Evolutionary conservation across 345 rosid species (phyloP).

Genomic region (Salix caprea): DNA sequence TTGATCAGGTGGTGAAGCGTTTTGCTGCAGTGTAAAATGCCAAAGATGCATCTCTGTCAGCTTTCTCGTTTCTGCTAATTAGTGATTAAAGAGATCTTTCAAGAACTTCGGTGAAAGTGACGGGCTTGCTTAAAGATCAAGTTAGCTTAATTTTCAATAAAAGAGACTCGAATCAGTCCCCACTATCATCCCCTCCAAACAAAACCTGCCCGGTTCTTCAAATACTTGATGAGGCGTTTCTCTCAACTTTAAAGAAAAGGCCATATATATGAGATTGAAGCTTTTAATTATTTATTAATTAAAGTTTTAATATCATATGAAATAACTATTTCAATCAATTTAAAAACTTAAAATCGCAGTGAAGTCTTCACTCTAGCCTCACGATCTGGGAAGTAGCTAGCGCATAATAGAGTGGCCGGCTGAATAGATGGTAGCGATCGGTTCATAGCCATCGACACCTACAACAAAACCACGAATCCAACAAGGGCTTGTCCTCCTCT

Average conservation of each 20-base stretch:
- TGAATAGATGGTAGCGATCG: too few species aligned
- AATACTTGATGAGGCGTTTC: neutral
- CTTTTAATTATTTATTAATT: too few species aligned
- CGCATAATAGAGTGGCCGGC: too few species aligned
- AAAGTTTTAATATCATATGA: too few species aligned
- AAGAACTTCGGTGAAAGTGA: constrained; percentile 12
- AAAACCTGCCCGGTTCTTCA: neutral
- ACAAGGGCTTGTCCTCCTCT: too few species aligned
- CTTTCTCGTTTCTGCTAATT: neutral
- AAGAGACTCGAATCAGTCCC: constrained; percentile 24
- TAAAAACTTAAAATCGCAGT: too few species aligned
- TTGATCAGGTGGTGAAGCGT: neutral
- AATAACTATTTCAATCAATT: too few species aligned
- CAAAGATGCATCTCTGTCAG: neutral
- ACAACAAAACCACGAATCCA: too few species aligned
- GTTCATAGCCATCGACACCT: too few species aligned
- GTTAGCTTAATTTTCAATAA: constrained; percentile 16
- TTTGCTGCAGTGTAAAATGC: neutral
- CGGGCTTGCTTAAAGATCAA: constrained; percentile 29
- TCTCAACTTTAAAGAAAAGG: neutral
- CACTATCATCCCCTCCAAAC: neutral
- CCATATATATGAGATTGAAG: neutral
- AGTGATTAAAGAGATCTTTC: neutral
- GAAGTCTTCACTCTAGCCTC: too few species aligned
- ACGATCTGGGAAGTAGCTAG: too few species aligned